Percentiles rank a stretch among this genome's conserved stretches.
These are phyloP conservation scores for Flaveria robusta DNA, from an alignment of 129 eudicot genomes.

Conservation along the genomic window DNA sequence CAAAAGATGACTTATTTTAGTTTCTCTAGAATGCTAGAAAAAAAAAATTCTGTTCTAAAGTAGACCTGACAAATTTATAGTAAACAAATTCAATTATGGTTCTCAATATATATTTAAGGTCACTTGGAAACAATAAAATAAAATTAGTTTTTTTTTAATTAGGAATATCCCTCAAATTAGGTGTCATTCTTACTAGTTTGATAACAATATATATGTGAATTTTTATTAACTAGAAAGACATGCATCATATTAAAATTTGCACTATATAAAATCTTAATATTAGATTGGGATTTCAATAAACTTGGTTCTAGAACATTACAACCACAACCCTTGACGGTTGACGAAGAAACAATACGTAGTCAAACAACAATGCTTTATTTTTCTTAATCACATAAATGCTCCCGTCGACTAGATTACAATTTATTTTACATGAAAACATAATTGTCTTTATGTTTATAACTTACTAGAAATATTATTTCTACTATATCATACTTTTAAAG, in stretches of 20 bases:
- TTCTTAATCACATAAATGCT: background rate
- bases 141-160: background rate
- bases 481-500: background rate
- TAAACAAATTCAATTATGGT: no score
- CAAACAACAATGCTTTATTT: background rate
- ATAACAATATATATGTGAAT: background rate
- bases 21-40: no score
- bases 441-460: background rate
- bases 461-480: background rate
- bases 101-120: background rate
- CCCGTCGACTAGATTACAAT: background rate
- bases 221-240: background rate
- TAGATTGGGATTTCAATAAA: background rate
- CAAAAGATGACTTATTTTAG: no score
- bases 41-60: no score
- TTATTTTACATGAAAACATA: background rate
- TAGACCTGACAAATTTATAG: no score
- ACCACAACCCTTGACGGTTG: background rate
- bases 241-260: background rate
- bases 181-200: background rate
- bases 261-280: background rate
- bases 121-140: background rate
- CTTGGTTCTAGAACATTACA: background rate
- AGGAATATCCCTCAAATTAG: background rate
- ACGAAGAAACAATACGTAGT: background rate